Percentiles rank a stretch among this genome's conserved stretches.
Conservation (phyloP, 140 eudicot genomes). For the Bidens hawaiensis region DNA sequence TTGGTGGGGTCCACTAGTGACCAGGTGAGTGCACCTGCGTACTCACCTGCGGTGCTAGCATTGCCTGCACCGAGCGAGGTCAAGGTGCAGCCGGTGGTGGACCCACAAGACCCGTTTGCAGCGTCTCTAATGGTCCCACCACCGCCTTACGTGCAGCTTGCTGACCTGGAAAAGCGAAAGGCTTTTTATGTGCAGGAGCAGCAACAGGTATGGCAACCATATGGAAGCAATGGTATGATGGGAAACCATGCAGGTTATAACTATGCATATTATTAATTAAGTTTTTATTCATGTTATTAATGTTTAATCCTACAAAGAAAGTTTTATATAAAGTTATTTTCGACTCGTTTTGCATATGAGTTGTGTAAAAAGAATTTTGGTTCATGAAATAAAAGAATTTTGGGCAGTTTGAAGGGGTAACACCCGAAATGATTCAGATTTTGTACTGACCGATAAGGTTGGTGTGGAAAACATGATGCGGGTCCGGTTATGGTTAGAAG, state of each 20-base stretch:
- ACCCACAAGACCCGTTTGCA: constrained; percentile 62
- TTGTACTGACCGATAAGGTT: no score
- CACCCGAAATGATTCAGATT: no score
- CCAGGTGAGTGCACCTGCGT: constrained; percentile 42
- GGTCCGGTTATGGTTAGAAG: no score
- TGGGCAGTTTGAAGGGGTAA: constrained; percentile 8
- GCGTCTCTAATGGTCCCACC: constrained; percentile 61
- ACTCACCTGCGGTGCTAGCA: constrained; percentile 48
- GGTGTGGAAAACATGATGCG: no score
- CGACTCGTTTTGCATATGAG: constrained; percentile 20
- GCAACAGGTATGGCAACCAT: constrained; percentile 53
- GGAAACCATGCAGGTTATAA: constrained; percentile 39
- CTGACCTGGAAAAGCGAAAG: constrained; percentile 65
- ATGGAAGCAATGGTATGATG: constrained; percentile 45
- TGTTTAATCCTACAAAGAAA: constrained; percentile 8
- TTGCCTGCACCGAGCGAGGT: constrained; percentile 61
- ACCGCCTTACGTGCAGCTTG: constrained; percentile 62
- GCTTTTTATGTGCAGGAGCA: constrained; percentile 49
- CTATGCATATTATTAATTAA: constrained; percentile 19
- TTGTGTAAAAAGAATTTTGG: constrained; percentile 29
- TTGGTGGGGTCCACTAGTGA: constrained; percentile 53
- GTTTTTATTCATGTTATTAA: constrained; percentile 4
- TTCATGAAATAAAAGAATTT: constrained; percentile 22
- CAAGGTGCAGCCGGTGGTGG: constrained; percentile 39
- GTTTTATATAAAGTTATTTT: constrained; percentile 1